phyloP scores from a whole-genome alignment of 2,329 filamentous ascomycete genomes.

The Paraphaeosphaeria sporulosa region DNA sequence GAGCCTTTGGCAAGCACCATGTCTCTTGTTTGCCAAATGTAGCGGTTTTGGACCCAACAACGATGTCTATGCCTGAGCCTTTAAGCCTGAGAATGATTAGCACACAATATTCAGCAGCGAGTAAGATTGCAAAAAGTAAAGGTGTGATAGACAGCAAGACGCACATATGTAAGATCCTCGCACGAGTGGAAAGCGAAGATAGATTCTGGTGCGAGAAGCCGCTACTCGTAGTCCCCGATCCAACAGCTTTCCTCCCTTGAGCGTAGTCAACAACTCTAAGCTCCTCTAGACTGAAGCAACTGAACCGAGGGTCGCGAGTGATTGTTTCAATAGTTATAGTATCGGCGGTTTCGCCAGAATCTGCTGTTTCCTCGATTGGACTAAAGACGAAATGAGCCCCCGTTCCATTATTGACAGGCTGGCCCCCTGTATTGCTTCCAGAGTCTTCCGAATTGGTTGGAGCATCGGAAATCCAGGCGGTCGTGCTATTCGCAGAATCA shows the following conservation, averaged over 20 bases:
- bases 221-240: background rate
- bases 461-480: too few species aligned
- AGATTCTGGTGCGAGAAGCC: background rate
- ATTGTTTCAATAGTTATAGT: too few species aligned
- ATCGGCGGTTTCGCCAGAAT: too few species aligned
- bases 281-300: too few species aligned
- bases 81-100: conserved; percentile 5
- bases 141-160: background rate
- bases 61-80: conserved; percentile 14
- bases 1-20: conserved; percentile 17
- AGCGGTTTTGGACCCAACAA: conserved; percentile 8
- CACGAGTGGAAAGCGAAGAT: background rate
- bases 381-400: too few species aligned
- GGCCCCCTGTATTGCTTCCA: too few species aligned
- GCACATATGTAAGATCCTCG: background rate
- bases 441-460: too few species aligned
- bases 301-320: too few species aligned
- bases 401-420: too few species aligned
- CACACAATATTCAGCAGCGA: background rate
- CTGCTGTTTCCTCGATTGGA: too few species aligned
- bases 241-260: background rate
- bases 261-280: too few species aligned
- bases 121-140: background rate
- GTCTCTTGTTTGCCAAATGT: background rate
- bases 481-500: too few species aligned